Base-by-base conservation (phyloP, 257 asterid species). In the Linderniella brevidens region DNA sequence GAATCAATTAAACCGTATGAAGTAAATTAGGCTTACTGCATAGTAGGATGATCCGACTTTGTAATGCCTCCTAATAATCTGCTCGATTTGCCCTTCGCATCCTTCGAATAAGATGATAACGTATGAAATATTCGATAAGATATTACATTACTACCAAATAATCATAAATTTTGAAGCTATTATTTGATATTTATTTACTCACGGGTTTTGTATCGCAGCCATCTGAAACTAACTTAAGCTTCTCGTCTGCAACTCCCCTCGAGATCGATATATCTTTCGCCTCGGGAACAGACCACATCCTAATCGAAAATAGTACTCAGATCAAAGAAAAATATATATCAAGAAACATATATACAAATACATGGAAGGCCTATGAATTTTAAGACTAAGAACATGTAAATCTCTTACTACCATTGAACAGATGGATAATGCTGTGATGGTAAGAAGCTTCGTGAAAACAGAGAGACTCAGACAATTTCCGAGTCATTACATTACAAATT, bases 201-300 rank as follows among this genome's bases (percentile, higher is more conserved):
- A 87, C 97, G 54, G 57, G 36, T 54, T 63, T 68, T 35, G 59
- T 58, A 65, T 68, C 70, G 61, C 86, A 76, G 49, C 69, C 83
- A 46, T 66, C 79, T 7, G 92, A 71, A 65, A 65, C 67, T 55
- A 74, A 66, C 66, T 72, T 76, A 46, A 73, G 66, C 62, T 79
- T 77, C 32, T 68, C 74, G 35, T 62, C 76, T 15, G 64, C 50
- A 17, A 38, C 42, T 52, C 71, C 68, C 17, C 72, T 44, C 8
- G 63, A 58, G 61, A 63, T 59, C 20, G 92, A 55, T 18, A 63
- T 59, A 52, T 64, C 81, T 59, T 51, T 37, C 0, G 8, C 84
- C 65, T 83, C 97, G 18, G 97, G 95, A 29, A 80, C 78, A 47
- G 69, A 44, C 97, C 95, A 87, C 92, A 83, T 79, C 75, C 97